phyloP scores from a whole-genome alignment of 2,329 filamentous ascomycete species.

The Cladosporium sp. region DNA sequence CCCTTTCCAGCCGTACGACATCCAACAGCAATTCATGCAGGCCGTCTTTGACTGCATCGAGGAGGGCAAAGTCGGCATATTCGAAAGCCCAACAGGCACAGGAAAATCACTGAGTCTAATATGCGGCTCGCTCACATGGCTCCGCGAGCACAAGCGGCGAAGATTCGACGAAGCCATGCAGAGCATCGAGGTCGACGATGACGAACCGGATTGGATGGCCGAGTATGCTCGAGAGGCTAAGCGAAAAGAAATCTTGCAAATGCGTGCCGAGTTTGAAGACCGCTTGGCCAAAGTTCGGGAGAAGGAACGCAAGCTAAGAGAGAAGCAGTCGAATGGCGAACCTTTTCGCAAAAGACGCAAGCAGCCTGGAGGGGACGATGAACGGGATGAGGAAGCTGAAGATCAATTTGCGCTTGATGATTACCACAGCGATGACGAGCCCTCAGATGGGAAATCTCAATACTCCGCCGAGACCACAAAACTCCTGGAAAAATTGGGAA shows the following conservation, averaged over 20 bases:
- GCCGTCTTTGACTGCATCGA: constrained; percentile 76
- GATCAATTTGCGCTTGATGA: constrained; percentile 72
- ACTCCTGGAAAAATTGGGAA: constrained; percentile 60
- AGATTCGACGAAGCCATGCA: constrained; percentile 52
- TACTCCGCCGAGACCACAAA: constrained; percentile 69
- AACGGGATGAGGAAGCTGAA: constrained; percentile 48
- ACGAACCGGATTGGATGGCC: constrained; percentile 81
- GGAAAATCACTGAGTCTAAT: constrained; percentile 92
- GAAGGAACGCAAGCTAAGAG: constrained; percentile 57
- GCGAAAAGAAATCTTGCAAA: constrained; percentile 60
- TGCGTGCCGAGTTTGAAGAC: constrained; percentile 70
- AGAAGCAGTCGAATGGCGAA: constrained; percentile 22
- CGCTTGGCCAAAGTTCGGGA: constrained; percentile 60
- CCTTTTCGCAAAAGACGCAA: constrained; percentile 44
- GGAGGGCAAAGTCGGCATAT: constrained; percentile 75
- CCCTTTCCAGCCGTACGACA: constrained; percentile 81
- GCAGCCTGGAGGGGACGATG: constrained; percentile 22
- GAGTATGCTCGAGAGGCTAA: constrained; percentile 70
- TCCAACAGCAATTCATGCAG: constrained; percentile 85
- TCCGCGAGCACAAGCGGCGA: constrained; percentile 73
- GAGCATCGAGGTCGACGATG: constrained; percentile 47
- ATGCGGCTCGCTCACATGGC: constrained; percentile 83
- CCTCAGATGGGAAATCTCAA: constrained; percentile 24
- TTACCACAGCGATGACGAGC: constrained; percentile 61
- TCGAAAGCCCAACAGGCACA: constrained; percentile 84